These are phyloP conservation scores for Aspergillus haitiensis DNA, from an alignment of 495 filamentous ascomycete genomes.

Conservation along the genomic window DNA sequence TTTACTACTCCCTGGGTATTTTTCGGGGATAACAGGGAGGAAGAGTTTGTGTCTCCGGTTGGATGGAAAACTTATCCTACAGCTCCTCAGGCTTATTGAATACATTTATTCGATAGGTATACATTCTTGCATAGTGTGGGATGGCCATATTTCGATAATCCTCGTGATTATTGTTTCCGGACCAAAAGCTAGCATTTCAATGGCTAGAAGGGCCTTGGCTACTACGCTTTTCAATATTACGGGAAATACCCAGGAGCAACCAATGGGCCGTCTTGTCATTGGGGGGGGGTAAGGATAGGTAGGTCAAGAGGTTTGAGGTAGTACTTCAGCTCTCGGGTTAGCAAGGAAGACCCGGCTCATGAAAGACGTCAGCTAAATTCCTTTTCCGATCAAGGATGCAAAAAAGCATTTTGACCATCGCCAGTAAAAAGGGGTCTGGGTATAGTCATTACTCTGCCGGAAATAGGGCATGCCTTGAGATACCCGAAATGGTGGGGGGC, in stretches of 20 bases:
- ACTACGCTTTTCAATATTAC: background rate
- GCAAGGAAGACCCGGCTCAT: background rate
- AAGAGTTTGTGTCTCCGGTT: constrained; percentile 8
- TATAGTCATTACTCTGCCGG: background rate
- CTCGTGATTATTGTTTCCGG: constrained; percentile 4
- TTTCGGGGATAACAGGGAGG: background rate
- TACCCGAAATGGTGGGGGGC: too few species aligned
- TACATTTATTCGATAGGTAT: background rate
- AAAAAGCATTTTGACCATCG: background rate
- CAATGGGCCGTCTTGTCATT: too few species aligned
- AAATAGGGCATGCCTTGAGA: too few species aligned
- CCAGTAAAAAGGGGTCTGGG: background rate
- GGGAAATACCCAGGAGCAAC: too few species aligned
- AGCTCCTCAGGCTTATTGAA: background rate
- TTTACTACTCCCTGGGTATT: too few species aligned
- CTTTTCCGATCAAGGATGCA: background rate
- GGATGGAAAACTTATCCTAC: constrained; percentile 15
- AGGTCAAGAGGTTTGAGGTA: too few species aligned
- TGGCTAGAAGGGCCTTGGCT: background rate
- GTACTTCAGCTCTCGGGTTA: too few species aligned
- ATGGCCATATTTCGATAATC: background rate
- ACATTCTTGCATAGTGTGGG: background rate
- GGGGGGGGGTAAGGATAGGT: too few species aligned
- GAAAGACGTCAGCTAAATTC: background rate
- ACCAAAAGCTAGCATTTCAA: background rate